Base-by-base conservation (phyloP, 139 green algal genomes). In the Dunaliella sp. region DNA sequence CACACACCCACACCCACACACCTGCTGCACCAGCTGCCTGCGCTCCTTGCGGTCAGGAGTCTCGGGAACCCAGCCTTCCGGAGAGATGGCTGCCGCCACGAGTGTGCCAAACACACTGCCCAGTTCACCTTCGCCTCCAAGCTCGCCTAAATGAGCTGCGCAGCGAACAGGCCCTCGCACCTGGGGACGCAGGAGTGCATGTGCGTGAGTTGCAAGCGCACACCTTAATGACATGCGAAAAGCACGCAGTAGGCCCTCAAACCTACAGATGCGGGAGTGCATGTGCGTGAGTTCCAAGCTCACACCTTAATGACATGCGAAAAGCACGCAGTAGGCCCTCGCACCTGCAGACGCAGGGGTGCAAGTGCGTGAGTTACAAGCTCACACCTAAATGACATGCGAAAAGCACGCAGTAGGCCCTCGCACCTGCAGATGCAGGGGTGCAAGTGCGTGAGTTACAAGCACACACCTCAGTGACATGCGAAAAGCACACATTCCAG, bases 31-130 rank as follows among this genome's bases (percentile, higher is more conserved):
- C 38, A 88, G 65, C 1, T 80, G 84, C 16, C 83, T 82, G 21
- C 84, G 85, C 36, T 38, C 84, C 81, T 88, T 91, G 76, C 88
- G 86, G 12, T 84, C 86, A 3, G 88, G 83, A 0, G 88, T 91
- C 35, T 87, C 86, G 0, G 88, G 88, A n/a, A 91, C 73, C 73
- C 35, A 85, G 37, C 59, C 85, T 1, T 88, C 85, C 26, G 85
- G 85, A 0, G 28, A 37, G 31, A 88, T 31, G 16, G 84, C 84
- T 28, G 82, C 78, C 3, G 7, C 33, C 36, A 84, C 35, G 76
- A 83, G 73, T 2, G 75, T 82, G 36, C 36, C n/a, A 36, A 83
- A 83, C 36, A 83, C 36, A 26, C 36, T 22, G 12, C 31, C 30
- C 79, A 83, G 25, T 16, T 83, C 84, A 38, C 31, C 83, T n/a